Base-by-base conservation (phyloP, 2,329 filamentous ascomycete species). In the Talaromyces sp. region DNA sequence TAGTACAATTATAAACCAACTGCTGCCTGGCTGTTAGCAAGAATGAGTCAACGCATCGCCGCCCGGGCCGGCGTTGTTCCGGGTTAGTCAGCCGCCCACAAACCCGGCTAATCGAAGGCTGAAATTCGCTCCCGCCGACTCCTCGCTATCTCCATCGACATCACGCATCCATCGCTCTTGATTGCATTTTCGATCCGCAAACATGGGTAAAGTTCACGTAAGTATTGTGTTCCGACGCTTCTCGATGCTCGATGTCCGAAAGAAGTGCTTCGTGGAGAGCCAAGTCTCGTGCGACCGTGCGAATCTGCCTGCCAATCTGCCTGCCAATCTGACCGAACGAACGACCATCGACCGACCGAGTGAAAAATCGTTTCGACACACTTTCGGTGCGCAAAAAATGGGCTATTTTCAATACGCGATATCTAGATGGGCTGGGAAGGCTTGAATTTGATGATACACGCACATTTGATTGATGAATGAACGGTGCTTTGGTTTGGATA, bases 161-260 rank as follows among this genome's bases (percentile, higher is more conserved):
- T n/a, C 8, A 35, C 19, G 24, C n/a, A 21, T 9, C n/a, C 29
- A 60, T 57, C 46, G 52, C 59, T 38, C 48, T 29, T 50, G 48
- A 32, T 57, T 60, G 24, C 35, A 57, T 60, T 31, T 43, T 52
- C 38, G 57, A 48, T 46, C 38, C 52, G 32, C 54, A 41, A 58
- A 57, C 55, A 61, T 61, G 59, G 59, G 59, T 61, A 61, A 61
- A 61, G 59, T 61, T 61, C 59, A 61, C 56, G 59, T 61, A 61
- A 61, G 59, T 61, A 51, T 35, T 48, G 48, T n/a, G 35, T n/a
- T 17, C 35, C 8, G 17, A 8, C 46, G 12, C 48, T 48, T 14
- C 17, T 56, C 38, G 52, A n/a, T 54, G 11, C n/a, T 32, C 50
- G 50, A 48, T 12, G n/a, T 24, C 19, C n/a, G 43, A 46, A 46